Evolutionary conservation across 1,139 yeast genomes (phyloP).

Genomic region (Hanseniaspora uvarum): DNA sequence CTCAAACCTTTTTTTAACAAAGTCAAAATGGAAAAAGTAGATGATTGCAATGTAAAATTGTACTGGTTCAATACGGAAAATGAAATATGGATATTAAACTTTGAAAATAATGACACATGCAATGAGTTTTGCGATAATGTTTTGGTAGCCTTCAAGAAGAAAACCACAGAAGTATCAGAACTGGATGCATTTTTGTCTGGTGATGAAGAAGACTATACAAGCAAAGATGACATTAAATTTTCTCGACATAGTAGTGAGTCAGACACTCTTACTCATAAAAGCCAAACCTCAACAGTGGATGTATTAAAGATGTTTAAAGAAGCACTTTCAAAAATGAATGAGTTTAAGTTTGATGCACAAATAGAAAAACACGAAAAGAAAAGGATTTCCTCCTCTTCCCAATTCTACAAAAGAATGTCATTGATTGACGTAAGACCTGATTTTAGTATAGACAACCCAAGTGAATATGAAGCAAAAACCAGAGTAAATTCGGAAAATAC

Average conservation of each 20-base stretch:
- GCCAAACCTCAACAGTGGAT: background rate
- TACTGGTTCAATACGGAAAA: conserved; percentile 4
- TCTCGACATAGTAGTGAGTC: background rate
- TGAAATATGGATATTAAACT: conserved; percentile 24
- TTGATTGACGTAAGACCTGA: conserved; percentile 1
- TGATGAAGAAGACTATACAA: conserved; percentile 11
- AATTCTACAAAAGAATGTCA: conserved; percentile 9
- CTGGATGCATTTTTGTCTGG: conserved; percentile 6
- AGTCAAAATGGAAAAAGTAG: conserved; percentile 24
- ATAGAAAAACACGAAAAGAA: conserved; percentile 7
- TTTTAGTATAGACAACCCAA: background rate
- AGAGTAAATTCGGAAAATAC: conserved; percentile 13
- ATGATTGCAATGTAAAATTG: conserved; percentile 18
- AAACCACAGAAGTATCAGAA: background rate
- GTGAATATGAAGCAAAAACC: background rate
- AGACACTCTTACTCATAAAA: background rate
- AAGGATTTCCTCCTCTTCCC: conserved; percentile 1
- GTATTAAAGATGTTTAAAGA: conserved; percentile 6
- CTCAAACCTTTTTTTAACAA: conserved; percentile 30
- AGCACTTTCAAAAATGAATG: conserved; percentile 10
- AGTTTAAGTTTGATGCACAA: background rate
- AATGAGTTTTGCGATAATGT: conserved; percentile 3
- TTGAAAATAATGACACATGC: background rate
- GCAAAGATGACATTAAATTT: background rate
- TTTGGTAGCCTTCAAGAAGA: background rate